Percentiles rank a stretch among this genome's conserved stretches.
These are phyloP conservation scores for Cryphonectria japonica DNA, from an alignment of 2,329 filamentous ascomycete species.

Conservation along the genomic window DNA sequence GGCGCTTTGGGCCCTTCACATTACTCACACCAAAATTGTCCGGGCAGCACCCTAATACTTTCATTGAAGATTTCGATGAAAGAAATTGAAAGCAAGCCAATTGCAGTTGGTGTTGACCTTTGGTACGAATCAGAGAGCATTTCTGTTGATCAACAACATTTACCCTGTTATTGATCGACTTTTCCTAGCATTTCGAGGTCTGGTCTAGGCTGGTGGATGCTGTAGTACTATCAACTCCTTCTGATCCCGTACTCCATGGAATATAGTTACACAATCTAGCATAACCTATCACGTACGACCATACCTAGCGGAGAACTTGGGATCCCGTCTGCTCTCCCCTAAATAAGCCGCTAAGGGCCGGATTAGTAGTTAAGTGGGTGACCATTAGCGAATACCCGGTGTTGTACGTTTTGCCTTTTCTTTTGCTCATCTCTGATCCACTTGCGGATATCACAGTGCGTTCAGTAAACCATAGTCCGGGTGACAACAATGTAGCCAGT, in stretches of 20 bases:
- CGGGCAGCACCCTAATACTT: neutral
- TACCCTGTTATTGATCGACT: no score
- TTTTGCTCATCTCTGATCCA: neutral
- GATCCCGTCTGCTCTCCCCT: slow-evolving; percentile 13
- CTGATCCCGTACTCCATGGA: neutral
- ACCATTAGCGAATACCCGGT: slow-evolving; percentile 13
- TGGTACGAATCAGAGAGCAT: neutral
- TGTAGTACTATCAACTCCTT: neutral
- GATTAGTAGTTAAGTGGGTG: neutral
- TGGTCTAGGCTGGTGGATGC: neutral
- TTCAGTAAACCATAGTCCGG: no score
- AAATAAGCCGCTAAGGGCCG: slow-evolving; percentile 11
- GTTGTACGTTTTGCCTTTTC: slow-evolving; percentile 4
- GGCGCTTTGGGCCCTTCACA: no score
- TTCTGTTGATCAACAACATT: neutral
- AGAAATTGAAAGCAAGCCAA: neutral
- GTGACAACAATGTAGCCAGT: neutral
- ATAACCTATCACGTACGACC: neutral
- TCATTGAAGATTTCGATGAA: neutral
- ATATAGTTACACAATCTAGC: neutral
- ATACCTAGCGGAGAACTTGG: slow-evolving; percentile 9
- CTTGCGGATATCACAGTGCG: no score
- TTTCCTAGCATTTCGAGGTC: neutral
- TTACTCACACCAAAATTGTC: neutral
- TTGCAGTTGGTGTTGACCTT: no score